Evolutionary conservation across 306 rosid species (phyloP), one percentile per base, ranked within the genome.

Genomic region (Casuarina equisetifolia): DNA sequence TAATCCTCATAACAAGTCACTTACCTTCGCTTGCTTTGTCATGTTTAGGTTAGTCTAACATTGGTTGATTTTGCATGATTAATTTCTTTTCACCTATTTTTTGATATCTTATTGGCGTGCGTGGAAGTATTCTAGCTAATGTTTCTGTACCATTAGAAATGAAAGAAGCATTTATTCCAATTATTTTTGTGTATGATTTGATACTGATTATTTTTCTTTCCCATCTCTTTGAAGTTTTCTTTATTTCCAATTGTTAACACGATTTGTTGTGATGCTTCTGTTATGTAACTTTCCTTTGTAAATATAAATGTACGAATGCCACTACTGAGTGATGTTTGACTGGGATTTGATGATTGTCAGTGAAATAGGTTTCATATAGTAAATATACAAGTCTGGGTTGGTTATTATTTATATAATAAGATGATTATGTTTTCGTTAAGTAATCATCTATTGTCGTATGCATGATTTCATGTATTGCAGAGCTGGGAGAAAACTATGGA

Each of bases 401-500:
- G 49, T 40, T 64, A 40, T 64, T 64, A 39, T 17, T 40, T 13
- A 39, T 36, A 20, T 8, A 10, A 58, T 25, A 58, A 58, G 64
- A 20, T 20, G 2, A 58, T 58, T 46, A 63, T 4, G 15, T 44
- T 6, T 1, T 43, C 20, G 6, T 40, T 45, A 4, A 25, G 12
- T 36, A 51, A 50, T 84, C 55, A 69, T 77, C 77, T 20, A 44
- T 84, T 80, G 51, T 74, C 66, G 38, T 49, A 53, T 53, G 43
- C 73, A 59, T 71, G 78, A 78, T 36, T 64, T 25, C 9, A 72
- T 79, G 74, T 59, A 77, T 73, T 81, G 63, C 88, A 92, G 97
- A 92, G 97, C 87, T 92, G 97, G 97, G 97, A 92, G 89, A 92
- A 92, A 85, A 92, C 97, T 73, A 90, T 92, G 87, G 96, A 90